Evolutionary conservation across 1,284 basidiomycete genomes (phyloP), one percentile per base, ranked within the genome.

Genomic region (Volvariella surrecta): DNA sequence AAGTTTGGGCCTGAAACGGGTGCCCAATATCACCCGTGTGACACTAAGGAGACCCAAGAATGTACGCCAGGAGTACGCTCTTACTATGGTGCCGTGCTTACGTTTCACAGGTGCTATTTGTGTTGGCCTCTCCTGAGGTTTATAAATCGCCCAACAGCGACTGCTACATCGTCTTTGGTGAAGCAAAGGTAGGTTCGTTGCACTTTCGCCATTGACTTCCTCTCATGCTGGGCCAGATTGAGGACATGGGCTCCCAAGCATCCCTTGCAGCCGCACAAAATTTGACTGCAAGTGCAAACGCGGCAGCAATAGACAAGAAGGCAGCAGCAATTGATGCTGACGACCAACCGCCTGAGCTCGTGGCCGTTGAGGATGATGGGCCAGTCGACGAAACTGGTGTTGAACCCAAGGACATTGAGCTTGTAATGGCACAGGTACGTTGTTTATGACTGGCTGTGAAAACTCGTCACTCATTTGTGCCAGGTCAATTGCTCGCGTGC

Each of bases 141-240:
- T 99, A 91, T 84, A 98, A 97, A 75, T 93, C 92, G 42, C 82
- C 89, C 42, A 90, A 89, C 68, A 93, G 90, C 58, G 96, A 99
- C 68, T 91, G 88, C 68, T 98, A 99, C 77, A 92, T 99, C 62
- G 92, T 99, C 52, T 99, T 98, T 57, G 95, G 95, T 55, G 95
- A 99, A 74, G 93, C 92, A 54, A 96, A 94, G 79, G 83, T 85
- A 45, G 37, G 24, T 20, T 37, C 18, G 4, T 44, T 11, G 28
- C 32, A 30, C 18, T 11, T 44, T 42, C n/a, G 19, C 28, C 3
- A 44, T 40, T 37, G 30, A n/a, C 50, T 13, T 6, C 24, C 11
- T 28, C 24, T 11, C 24, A 28, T 11, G 6, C 6, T 28, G 24
- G 24, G 11, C 6, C 30, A 89, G 85, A 80, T 90, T 54, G 93